Base-by-base conservation (phyloP, 768 basidiomycete species). In the Kwoniella dejecticola region DNA sequence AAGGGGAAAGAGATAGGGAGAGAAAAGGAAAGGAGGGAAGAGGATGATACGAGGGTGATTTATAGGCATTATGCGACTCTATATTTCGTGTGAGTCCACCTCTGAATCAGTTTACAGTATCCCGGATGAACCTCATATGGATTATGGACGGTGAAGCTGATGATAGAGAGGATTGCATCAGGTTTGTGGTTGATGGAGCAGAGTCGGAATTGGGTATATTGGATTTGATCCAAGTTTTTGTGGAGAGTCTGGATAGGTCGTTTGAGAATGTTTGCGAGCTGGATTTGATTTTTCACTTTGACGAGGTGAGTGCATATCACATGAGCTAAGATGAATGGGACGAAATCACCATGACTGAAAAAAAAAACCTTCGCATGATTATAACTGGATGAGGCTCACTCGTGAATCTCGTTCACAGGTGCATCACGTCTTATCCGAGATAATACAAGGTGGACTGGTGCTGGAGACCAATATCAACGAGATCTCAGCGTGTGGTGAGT, bases 191-290 rank as follows among this genome's bases (percentile, higher is more conserved):
- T 4, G 95, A 98, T 74, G 87, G 87, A 26, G 89, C 91, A 17
- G 96, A 99, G 81, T 97, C 93, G 72, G 96, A 98, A 80, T 83
- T 99, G 23, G 96, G 95, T 3, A 89, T 98, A 66, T 81, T 99
- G 45, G 96, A 99, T 76, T 81, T 99, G 63, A 97, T 99, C 50
- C 96, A 99, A 84, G 96, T 99, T 17, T 92, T 99, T 72, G 96
- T 99, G 60, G 96, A 99, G 81, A 88, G 91, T 2, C 83, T 99
- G 33, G 96, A 99, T 79, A 83, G 92, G 36, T 87, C 91, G 15
- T 99, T 98, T 75, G 92, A 96, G 82, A 98, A 97, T 72, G 96
- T 99, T 0, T 98, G 96, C 80, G 96, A 99, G 79, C 82, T 99
- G 45, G 96, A 99, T 78, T 84, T 99, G 12, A 94, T 99, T 52